Percentiles rank a stretch among this genome's conserved stretches.
These are phyloP conservation scores for Globisporangium uncinulatum DNA, from an alignment of 352 stramenopile genomes.

Conservation along the genomic window DNA sequence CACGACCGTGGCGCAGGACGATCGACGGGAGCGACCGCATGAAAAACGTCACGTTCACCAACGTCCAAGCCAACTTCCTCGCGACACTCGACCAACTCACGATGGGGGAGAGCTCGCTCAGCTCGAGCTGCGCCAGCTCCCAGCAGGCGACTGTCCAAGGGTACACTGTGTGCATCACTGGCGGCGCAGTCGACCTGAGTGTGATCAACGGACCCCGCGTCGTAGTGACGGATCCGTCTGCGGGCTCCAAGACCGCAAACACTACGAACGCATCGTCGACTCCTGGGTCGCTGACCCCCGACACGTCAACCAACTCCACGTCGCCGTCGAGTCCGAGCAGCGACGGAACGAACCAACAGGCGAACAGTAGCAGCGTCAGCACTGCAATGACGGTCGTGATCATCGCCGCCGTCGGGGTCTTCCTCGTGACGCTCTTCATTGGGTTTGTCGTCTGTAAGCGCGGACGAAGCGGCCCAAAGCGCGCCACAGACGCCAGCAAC, in stretches of 20 bases:
- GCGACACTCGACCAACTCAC: not conserved
- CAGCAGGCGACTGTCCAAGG: conserved; percentile 4
- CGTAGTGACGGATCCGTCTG: not conserved
- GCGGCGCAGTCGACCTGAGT: not conserved
- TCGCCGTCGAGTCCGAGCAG: too few species aligned
- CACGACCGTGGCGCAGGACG: too few species aligned
- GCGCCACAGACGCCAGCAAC: not conserved
- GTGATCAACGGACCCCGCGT: conserved; percentile 4
- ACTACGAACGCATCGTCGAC: not conserved
- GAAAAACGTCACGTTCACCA: conserved; percentile 4
- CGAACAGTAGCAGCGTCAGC: not conserved
- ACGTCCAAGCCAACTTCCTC: conserved; percentile 7
- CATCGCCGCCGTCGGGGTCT: not conserved
- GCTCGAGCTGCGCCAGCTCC: not conserved
- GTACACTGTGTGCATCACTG: conserved; percentile 5
- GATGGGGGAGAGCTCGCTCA: not conserved
- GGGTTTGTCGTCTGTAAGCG: not conserved
- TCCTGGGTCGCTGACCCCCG: not conserved
- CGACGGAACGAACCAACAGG: not conserved
- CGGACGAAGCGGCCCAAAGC: not conserved
- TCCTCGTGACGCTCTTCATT: not conserved
- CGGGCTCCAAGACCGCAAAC: not conserved
- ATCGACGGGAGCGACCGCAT: not conserved
- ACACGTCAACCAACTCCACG: too few species aligned
- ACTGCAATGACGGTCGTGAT: not conserved